Evolutionary conservation across 139 green algal species (phyloP), one percentile per base, ranked within the genome.

Genomic region (Pleodorina starrii): DNA sequence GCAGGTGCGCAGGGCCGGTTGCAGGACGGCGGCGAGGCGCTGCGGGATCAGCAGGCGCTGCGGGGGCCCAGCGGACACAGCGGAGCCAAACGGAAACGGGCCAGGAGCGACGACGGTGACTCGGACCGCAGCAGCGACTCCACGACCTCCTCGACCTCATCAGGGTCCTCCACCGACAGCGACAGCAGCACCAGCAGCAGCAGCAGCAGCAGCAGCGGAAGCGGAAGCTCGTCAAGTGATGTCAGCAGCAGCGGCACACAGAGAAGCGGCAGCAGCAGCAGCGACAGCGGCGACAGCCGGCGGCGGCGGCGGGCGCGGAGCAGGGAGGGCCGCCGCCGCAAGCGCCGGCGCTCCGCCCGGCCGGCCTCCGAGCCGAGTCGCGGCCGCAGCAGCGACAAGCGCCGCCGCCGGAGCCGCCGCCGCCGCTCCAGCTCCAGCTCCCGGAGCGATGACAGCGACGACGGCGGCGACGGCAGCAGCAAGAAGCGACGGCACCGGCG

Each of bases 121-220:
- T 38, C 48, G 19, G 36, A 68, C 1, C 16, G 51, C 36, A 85
- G 77, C 21, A 21, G 51, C 38, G 27, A 36, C 1, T 54, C 50
- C 35, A 72, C 50, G 2, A 72, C 54, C 21, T 32, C 76, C 1
- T 85, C 78, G 3, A 43, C 57, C 10, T 74, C 79, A 3, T 59
- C 36, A 7, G 21, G 11, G 46, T 72, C 51, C 19, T 54, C 48
- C 51, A 60, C 5, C 35, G 43, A 42, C 32, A 72, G 35, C 35
- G 59, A 63, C 77, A 85, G 16, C 51, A 85, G 77, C 57, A 75
- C 11, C 79, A 77, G 35, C 35, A 23, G 36, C 69, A 48, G 73
- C 66, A 86, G 36, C 43, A 63, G 63, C 79, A 88, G 77, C 73
- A 88, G 81, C 17, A 84, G 32, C 50, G 80, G 51, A 51, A 89